phyloP scores from a whole-genome alignment of 305 asterid genomes.

The Plantago rigida region DNA sequence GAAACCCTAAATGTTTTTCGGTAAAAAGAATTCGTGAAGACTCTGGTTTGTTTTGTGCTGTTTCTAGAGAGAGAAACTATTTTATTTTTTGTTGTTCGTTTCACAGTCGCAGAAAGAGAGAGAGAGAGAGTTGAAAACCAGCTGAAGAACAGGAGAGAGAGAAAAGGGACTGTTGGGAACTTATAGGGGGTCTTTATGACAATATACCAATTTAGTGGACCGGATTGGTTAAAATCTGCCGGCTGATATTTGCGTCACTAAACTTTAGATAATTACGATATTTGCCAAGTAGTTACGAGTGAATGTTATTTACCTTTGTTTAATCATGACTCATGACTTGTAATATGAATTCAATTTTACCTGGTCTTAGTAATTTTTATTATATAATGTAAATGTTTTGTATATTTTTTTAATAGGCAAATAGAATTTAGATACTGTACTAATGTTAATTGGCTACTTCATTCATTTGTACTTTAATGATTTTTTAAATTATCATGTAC shows the following conservation, averaged over 20 bases:
- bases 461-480: too few species aligned
- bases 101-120: neutral
- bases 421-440: too few species aligned
- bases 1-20: constrained; percentile 30
- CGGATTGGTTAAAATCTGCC: neutral
- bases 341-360: too few species aligned
- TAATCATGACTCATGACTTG: too few species aligned
- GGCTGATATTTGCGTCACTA: neutral
- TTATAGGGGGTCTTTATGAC: neutral
- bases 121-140: constrained; percentile 11
- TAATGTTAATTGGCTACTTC: too few species aligned
- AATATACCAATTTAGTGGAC: neutral
- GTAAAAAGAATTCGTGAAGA: constrained; percentile 20
- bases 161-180: neutral
- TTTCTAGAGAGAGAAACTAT: constrained; percentile 23
- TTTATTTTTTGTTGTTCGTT: neutral
- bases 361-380: too few species aligned
- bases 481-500: too few species aligned
- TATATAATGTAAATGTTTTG: too few species aligned
- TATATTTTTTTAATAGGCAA: too few species aligned
- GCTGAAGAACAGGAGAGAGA: constrained; percentile 3
- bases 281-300: neutral
- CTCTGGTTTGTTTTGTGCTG: constrained; percentile 12
- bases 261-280: neutral
- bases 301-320: too few species aligned